Evolutionary conservation across 352 stramenopile species (phyloP), one percentile per base, ranked within the genome.

Genomic region (Pythium utonaiense): DNA sequence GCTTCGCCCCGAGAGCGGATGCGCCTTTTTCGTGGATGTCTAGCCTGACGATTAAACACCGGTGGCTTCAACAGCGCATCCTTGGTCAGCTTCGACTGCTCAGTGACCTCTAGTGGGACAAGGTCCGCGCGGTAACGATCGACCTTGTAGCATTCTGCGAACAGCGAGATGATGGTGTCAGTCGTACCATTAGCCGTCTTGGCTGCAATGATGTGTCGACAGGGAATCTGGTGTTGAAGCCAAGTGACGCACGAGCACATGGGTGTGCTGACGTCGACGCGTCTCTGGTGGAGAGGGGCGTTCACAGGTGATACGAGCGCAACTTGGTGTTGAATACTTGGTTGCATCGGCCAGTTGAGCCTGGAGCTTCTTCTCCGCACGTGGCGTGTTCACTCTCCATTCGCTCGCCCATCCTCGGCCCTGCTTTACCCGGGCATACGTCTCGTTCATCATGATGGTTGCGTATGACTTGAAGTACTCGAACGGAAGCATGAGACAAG

Each of bases 1-100:
- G n/a, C n/a, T 41, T 70, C 57, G 36, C 63, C 63, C 9, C 47
- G 52, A 1, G 33, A 55, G n/a, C 62, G 44, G 30, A 70, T 70
- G 2, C 62, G 31, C 22, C 52, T 47, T 52, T 70, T 70, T 25
- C 34, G 57, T 50, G 62, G 56, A 22, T 52, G 38, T 2, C 62
- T 56, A n/a, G 62, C 56, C 30, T 65, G 56, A 42, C 45, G 41
- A 24, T 53, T 5, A 22, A 33, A 40, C 2, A 17, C 0, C 0
- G 62, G 56, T 3, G 56, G 51, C 16, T 50, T 16, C 3, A 69
- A 1, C 6, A 3, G 8, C 7, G 22, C 19, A 17, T 69, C 49
- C 3, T n/a, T 24, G 5, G 22, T 16, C 3, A 62, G 25, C 0
- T 14, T 30, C 13, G 51, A 27, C 3, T 65, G 41, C 27, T 65